These are phyloP conservation scores for Crithidia fasciculata DNA, from an alignment of 208 protist genomes.

Conservation along the genomic window DNA sequence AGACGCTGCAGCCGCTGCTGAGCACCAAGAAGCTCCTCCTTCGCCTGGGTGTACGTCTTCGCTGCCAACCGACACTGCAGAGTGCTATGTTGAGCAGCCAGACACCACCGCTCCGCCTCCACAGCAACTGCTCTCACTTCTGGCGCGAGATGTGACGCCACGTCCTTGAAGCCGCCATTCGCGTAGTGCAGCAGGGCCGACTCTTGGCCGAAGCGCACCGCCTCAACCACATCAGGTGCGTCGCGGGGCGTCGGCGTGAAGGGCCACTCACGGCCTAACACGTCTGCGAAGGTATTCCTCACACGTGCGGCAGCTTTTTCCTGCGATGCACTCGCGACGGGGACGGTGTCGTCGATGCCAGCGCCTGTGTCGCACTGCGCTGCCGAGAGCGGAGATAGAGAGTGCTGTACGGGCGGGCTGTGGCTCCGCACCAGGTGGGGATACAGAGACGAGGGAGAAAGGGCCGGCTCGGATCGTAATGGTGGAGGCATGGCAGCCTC, in stretches of 20 bases:
- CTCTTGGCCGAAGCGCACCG: slow-evolving; percentile 7
- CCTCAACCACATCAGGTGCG: neutral
- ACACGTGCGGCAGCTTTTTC: neutral
- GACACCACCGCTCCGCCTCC: slow-evolving; percentile 13
- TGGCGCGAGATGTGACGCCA: neutral
- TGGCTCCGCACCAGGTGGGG: slow-evolving; percentile 14
- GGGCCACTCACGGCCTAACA: slow-evolving; percentile 12
- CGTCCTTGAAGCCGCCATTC: slow-evolving; percentile 12
- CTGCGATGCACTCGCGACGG: neutral
- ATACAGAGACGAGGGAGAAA: neutral
- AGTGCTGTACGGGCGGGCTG: slow-evolving; percentile 4
- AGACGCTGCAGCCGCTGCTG: neutral
- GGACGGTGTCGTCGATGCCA: neutral
- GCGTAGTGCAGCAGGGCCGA: slow-evolving; percentile 20
- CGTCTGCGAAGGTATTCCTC: slow-evolving; percentile 7
- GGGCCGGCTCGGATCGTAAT: neutral
- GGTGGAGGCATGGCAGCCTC: neutral
- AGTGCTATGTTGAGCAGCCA: slow-evolving; percentile 6
- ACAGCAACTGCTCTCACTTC: slow-evolving; percentile 5
- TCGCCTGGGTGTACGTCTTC: neutral
- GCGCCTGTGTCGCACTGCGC: neutral
- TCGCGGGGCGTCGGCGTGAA: neutral
- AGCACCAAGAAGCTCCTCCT: slow-evolving; percentile 6
- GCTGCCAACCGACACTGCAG: neutral
- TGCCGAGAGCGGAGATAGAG: neutral